These are phyloP conservation scores for Papiliotrema nemorosa DNA, from an alignment of 1,284 basidiomycete species.

Conservation along the genomic window DNA sequence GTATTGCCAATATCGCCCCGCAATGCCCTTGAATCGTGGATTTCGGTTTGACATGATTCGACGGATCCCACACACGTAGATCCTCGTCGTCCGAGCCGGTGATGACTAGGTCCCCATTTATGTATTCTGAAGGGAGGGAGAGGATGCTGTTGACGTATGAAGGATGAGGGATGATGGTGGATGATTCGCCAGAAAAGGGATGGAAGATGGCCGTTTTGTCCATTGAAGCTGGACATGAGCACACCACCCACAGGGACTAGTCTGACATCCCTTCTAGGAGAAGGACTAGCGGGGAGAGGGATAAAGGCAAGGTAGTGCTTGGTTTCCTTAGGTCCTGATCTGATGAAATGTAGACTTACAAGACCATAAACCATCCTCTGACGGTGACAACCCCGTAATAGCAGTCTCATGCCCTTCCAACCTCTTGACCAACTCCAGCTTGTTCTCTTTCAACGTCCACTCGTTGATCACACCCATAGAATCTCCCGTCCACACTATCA, in stretches of 20 bases:
- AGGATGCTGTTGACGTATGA: slow-evolving; percentile 68
- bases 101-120: slow-evolving; percentile 60
- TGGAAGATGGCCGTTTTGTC: slow-evolving; percentile 75
- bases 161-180: slow-evolving; percentile 60
- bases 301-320: too few species aligned
- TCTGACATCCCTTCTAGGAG: too few species aligned
- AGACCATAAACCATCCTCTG: slow-evolving; percentile 73
- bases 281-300: too few species aligned
- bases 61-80: slow-evolving; percentile 56
- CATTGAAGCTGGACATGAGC: slow-evolving; percentile 62
- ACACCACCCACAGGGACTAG: too few species aligned
- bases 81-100: slow-evolving; percentile 73
- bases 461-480: slow-evolving; percentile 75
- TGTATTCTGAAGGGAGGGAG: slow-evolving; percentile 59
- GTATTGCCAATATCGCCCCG: slow-evolving; percentile 74
- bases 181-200: slow-evolving; percentile 44
- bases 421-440: slow-evolving; percentile 37
- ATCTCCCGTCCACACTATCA: slow-evolving; percentile 68
- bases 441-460: slow-evolving; percentile 29
- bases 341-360: slow-evolving; percentile 55
- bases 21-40: slow-evolving; percentile 72
- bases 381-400: slow-evolving; percentile 60
- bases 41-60: slow-evolving; percentile 50
- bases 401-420: slow-evolving; percentile 51
- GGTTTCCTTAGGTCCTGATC: too few species aligned